Conservation (phyloP, 257 asterid genomes). For the Ilex aquifolium region DNA sequence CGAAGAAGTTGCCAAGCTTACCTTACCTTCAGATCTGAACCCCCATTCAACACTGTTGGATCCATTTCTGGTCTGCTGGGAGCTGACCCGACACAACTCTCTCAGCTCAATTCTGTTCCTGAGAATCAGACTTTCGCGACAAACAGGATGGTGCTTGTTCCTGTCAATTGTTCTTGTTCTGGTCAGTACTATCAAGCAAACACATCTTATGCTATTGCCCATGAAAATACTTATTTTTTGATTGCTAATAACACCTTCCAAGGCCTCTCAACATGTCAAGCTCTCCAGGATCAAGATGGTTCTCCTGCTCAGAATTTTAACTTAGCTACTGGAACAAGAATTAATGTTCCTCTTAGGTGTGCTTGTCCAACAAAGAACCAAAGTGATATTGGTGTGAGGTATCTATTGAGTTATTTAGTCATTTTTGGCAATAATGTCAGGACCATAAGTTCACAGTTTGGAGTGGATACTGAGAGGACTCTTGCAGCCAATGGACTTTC, state of each 20-base stretch:
- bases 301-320: not conserved
- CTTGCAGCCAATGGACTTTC: slow-evolving; percentile 57
- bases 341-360: slow-evolving; percentile 70
- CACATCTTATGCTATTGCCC: slow-evolving; percentile 31
- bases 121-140: slow-evolving; percentile 21
- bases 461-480: slow-evolving; percentile 21
- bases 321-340: slow-evolving; percentile 22
- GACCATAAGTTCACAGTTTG: slow-evolving; percentile 27
- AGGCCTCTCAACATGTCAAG: slow-evolving; percentile 71
- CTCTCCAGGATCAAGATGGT: slow-evolving; percentile 46
- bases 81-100: slow-evolving; percentile 33
- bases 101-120: slow-evolving; percentile 56
- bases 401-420: slow-evolving; percentile 51
- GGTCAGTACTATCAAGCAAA: slow-evolving; percentile 50
- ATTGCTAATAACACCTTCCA: slow-evolving; percentile 44
- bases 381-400: slow-evolving; percentile 38
- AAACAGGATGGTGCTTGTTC: slow-evolving; percentile 43
- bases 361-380: slow-evolving; percentile 78
- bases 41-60: slow-evolving; percentile 47
- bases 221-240: not conserved
- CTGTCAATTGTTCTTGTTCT: slow-evolving; percentile 76
- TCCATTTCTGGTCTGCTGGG: slow-evolving; percentile 52
- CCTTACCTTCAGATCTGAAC: slow-evolving; percentile 62
- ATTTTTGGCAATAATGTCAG: slow-evolving; percentile 26
- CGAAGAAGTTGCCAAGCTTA: slow-evolving; percentile 51